Evolutionary conservation across 2,329 filamentous ascomycete species (phyloP), one percentile per base, ranked within the genome.

Genomic region (Dothiorella sarmentorum): DNA sequence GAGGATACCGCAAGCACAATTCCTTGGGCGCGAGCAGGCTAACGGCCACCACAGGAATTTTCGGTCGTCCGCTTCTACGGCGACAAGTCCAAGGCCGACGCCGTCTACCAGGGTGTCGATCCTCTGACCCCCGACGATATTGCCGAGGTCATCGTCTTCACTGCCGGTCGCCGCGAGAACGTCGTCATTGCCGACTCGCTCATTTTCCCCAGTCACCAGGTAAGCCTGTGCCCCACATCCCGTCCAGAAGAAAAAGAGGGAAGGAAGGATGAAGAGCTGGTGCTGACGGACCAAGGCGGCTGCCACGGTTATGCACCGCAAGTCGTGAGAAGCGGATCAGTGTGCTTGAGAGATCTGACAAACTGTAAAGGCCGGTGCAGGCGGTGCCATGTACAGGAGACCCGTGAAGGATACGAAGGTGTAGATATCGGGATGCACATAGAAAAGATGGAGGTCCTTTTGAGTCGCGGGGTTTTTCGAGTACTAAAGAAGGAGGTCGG

Each of bases 61-160:
- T 93, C 89, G 2, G 80, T 96, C 17, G 89, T 96, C 40, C 82
- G 92, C 61, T 96, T 94, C 73, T 86, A 90, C 63, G 92, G 92
- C 4, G 92, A 97, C 73, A 92, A 92, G 79, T 71, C 81, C 61
- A 96, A 96, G 80, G 92, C 92, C 4, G 89, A 94, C 78, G 89
- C 90, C 52, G 91, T 96, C 56, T 96, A 96, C 73, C 85, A 86
- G 86, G 60, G 61, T 15, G 86, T 83, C 64, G 89, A 95, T 64
- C 91, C 92, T 38, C 79, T 97, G 65, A 96, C 91, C 0, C 89
- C 89, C 0, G 90, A 94, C 51, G 92, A 97, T 69, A 91, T 97
- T 68, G 92, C 92, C 11, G 92, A 97, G 76, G 82, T 95, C 27
- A 81, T 96, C 31, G 91, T 97, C 7, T 97, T 96, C 70, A 82